These are phyloP conservation scores for Emergomyces pasteurianus DNA, from an alignment of 2,329 filamentous ascomycete genomes.

Conservation along the genomic window DNA sequence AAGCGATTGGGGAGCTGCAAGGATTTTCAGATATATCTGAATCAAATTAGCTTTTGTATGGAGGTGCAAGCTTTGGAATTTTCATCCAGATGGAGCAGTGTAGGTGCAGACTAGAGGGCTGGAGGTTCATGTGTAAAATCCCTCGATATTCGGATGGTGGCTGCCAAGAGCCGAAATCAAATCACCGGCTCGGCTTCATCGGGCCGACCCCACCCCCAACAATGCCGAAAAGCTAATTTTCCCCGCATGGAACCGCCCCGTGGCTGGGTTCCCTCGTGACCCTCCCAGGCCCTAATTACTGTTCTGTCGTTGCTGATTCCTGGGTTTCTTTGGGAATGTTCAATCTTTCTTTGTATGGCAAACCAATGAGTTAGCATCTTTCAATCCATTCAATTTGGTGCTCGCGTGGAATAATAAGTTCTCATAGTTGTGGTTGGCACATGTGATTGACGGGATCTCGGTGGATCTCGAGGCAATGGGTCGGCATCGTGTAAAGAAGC, in stretches of 20 bases:
- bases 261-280: neutral
- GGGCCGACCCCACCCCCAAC: neutral
- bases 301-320: neutral
- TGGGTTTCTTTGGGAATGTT: neutral
- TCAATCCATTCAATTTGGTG: neutral
- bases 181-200: conserved; percentile 1
- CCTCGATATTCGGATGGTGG: neutral
- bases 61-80: no score
- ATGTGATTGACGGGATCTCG: neutral
- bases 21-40: no score
- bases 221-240: neutral
- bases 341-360: no score
- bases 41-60: no score
- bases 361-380: no score
- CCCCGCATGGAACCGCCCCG: neutral
- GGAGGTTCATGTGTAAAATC: neutral
- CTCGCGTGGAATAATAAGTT: neutral
- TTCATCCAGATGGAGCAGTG: no score
- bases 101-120: no score
- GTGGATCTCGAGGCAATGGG: neutral
- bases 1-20: no score
- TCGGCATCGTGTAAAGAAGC: neutral
- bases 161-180: neutral
- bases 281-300: neutral
- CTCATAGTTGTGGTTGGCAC: no score